phyloP scores from a whole-genome alignment of 129 eudicot genomes.

The Oenanthe sinensis region DNA sequence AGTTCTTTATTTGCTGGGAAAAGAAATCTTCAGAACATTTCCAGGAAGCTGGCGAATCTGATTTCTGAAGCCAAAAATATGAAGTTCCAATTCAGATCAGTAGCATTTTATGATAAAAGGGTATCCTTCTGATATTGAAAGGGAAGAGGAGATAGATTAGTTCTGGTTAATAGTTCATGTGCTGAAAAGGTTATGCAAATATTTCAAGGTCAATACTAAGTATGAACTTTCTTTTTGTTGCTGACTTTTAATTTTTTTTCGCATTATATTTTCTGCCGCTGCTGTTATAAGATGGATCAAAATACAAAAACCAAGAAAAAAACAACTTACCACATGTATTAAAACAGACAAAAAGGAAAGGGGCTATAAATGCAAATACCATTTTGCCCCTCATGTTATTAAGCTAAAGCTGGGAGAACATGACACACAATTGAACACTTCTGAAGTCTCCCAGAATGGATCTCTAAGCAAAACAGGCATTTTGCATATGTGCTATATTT shows the following conservation, averaged over 20 bases:
- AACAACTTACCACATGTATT: background rate
- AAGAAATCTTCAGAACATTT: conserved; percentile 97
- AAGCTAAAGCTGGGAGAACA: background rate
- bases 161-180: background rate
- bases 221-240: background rate
- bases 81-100: conserved; percentile 1
- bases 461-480: background rate
- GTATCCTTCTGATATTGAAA: no score
- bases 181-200: background rate
- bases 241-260: background rate
- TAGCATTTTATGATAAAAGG: background rate
- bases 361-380: background rate
- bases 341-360: background rate
- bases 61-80: conserved; percentile 35
- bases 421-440: background rate
- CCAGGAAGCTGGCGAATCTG: conserved; percentile 92
- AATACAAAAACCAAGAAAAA: background rate
- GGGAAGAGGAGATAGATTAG: background rate
- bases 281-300: background rate
- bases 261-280: background rate
- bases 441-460: background rate
- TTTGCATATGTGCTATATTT: background rate
- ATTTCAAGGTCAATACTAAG: background rate
- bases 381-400: background rate
- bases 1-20: conserved; percentile 61